Conservation (phyloP, 2,329 filamentous ascomycete species). For the Fusarium xylarioides region DNA sequence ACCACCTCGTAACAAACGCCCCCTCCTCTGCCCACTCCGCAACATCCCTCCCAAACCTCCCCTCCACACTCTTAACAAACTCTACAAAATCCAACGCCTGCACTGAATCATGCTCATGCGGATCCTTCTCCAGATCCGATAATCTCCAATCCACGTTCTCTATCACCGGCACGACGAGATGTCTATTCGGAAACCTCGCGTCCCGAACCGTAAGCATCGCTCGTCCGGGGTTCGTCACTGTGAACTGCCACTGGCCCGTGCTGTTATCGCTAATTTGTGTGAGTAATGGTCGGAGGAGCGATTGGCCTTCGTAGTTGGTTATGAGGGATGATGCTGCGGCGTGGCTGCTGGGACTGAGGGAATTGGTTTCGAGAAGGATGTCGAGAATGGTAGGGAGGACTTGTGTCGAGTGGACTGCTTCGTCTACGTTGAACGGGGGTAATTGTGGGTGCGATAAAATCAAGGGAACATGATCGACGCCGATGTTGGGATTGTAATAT, state of each 20-base stretch:
- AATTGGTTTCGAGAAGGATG: constrained; percentile 45
- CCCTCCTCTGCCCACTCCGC: constrained; percentile 48
- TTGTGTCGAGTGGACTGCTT: constrained; percentile 44
- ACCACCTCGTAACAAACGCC: constrained; percentile 47
- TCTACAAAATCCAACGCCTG: constrained; percentile 41
- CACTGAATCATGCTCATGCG: constrained; percentile 39
- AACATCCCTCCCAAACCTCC: constrained; percentile 38
- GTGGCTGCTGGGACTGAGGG: constrained; percentile 34
- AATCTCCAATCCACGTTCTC: constrained; percentile 48
- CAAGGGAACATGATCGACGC: constrained; percentile 45
- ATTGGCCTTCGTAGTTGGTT: constrained; percentile 47
- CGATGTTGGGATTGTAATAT: constrained; percentile 47
- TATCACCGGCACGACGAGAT: constrained; percentile 46
- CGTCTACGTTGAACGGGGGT: constrained; percentile 41
- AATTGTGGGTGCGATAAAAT: constrained; percentile 46
- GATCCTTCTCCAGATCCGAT: constrained; percentile 41
- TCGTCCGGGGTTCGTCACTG: constrained; percentile 47
- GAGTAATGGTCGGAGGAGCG: constrained; percentile 40
- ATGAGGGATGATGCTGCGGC: constrained; percentile 39
- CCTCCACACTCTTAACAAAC: constrained; percentile 39
- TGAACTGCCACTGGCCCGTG: constrained; percentile 47
- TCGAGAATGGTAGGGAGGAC: constrained; percentile 48
- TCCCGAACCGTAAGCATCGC: constrained; percentile 48
- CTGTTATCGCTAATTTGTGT: constrained; percentile 18
- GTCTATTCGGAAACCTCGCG: constrained; percentile 42